These are phyloP conservation scores for Tricholoma sp. DNA, from an alignment of 768 basidiomycete genomes.

Conservation along the genomic window DNA sequence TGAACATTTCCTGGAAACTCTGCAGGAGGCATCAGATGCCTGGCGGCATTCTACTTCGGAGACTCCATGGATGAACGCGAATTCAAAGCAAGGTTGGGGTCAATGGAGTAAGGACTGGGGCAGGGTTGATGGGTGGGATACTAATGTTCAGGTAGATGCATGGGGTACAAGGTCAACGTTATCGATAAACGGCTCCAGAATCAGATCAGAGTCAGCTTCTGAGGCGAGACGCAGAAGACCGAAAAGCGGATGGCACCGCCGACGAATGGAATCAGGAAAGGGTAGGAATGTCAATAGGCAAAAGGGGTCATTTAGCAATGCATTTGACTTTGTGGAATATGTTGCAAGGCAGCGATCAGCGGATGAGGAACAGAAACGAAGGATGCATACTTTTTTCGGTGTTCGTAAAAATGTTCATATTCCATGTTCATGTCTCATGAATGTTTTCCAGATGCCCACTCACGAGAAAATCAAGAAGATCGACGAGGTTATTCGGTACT, in stretches of 20 bases:
- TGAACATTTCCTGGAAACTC: constrained; percentile 41
- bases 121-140: not conserved
- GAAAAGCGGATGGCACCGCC: not conserved
- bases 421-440: not conserved
- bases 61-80: constrained; percentile 13
- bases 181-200: not conserved
- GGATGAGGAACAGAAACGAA: constrained; percentile 30
- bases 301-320: constrained; percentile 6
- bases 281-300: constrained; percentile 1
- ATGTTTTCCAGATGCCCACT: constrained; percentile 42
- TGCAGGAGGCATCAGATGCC: constrained; percentile 25
- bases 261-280: not conserved
- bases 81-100: not conserved
- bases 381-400: constrained; percentile 49
- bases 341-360: constrained; percentile 37
- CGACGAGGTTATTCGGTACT: constrained; percentile 38
- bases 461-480: constrained; percentile 50
- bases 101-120: not conserved
- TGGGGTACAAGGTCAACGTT: not conserved
- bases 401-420: constrained; percentile 24
- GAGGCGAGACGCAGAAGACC: not conserved
- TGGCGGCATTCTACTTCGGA: constrained; percentile 12
- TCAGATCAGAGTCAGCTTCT: not conserved
- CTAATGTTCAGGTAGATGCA: not conserved
- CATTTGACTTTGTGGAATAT: constrained; percentile 39